Conservation (phyloP, 177 flowering plant genomes). For the Vitis hybrid region DNA sequence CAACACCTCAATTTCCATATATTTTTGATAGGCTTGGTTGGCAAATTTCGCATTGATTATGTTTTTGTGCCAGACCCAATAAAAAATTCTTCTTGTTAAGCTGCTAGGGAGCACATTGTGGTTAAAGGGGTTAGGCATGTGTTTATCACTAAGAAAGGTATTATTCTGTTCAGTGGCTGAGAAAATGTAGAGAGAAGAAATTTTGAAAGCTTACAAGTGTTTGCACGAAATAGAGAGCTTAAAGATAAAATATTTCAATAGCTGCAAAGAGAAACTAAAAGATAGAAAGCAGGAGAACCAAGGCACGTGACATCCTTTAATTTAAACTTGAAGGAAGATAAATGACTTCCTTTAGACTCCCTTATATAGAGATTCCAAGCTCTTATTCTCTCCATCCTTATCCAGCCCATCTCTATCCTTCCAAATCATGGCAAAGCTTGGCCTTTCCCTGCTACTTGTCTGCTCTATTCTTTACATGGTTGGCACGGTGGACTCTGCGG, state of each 20-base stretch:
- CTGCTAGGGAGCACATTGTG: not conserved
- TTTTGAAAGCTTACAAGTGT: not conserved
- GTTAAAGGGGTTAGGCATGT: too few species aligned
- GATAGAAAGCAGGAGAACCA: not conserved
- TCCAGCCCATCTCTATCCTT: not conserved
- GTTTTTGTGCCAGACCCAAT: conserved; percentile 1
- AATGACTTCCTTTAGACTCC: not conserved
- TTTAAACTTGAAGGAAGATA: not conserved
- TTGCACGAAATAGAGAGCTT: not conserved
- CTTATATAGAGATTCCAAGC: conserved; percentile 4
- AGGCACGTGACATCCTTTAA: not conserved
- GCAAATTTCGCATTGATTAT: not conserved
- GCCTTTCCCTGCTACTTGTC: conserved; percentile 19
- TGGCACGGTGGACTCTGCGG: conserved; percentile 4
- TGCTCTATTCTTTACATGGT: conserved; percentile 6
- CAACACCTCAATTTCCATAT: not conserved
- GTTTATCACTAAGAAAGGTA: too few species aligned
- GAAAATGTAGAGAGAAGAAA: not conserved
- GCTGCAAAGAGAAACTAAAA: not conserved
- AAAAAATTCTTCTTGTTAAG: not conserved
- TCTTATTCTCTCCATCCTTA: not conserved
- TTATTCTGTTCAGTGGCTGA: not conserved
- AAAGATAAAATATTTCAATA: not conserved
- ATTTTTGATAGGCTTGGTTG: not conserved
- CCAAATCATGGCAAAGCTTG: conserved; percentile 21